Percentiles rank a stretch among this genome's conserved stretches.
Conservation (phyloP, 1,284 basidiomycete species). For the Ustilago loliicola region DNA sequence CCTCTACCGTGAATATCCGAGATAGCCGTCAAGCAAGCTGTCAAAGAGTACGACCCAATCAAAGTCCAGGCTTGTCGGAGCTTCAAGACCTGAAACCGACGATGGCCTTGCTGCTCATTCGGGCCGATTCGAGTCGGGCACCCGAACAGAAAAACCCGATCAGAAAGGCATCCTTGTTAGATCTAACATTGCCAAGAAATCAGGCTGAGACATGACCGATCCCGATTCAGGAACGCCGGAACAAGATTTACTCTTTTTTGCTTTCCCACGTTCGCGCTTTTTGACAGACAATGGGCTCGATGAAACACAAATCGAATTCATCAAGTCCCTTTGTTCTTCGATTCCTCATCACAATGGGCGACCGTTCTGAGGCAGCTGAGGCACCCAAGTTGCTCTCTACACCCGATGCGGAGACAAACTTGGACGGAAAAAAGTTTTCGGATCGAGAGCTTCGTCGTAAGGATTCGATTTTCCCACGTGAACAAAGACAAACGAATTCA, state of each 20-base stretch:
- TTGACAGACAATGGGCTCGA: constrained; percentile 19
- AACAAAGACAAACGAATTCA: background rate
- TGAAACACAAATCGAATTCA: background rate
- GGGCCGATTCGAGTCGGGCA: constrained; percentile 1
- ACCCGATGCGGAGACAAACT: background rate
- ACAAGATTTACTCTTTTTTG: background rate
- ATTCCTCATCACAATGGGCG: background rate
- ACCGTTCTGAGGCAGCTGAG: background rate
- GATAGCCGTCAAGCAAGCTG: background rate
- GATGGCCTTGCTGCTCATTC: background rate
- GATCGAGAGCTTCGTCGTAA: background rate
- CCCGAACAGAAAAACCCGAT: background rate
- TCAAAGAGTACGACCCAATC: background rate
- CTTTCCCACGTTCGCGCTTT: constrained; percentile 19
- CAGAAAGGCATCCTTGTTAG: background rate
- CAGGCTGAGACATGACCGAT: background rate
- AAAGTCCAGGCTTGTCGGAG: background rate
- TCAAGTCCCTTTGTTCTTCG: constrained; percentile 7
- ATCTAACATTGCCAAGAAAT: background rate
- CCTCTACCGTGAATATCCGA: too few species aligned
- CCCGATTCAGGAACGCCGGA: constrained; percentile 6
- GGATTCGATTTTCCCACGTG: constrained; percentile 3
- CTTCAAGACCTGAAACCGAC: background rate
- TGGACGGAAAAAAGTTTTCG: background rate
- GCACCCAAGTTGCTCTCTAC: background rate